Conservation (phyloP, 1,139 yeast genomes). For the Yamadazyma dendronema region DNA sequence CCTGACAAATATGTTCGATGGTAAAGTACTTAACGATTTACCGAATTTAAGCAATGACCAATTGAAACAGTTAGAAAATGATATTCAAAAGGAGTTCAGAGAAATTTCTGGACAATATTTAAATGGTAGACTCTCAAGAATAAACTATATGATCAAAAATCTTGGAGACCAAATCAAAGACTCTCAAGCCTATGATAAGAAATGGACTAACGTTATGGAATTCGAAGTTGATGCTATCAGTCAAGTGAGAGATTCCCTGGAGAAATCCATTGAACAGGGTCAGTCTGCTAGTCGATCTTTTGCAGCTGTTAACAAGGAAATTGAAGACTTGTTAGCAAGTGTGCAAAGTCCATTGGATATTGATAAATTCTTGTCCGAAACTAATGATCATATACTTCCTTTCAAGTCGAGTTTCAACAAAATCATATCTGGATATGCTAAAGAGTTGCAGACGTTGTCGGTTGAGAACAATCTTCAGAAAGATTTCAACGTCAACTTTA, state of each 20-base stretch:
- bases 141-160: slow-evolving; percentile 27
- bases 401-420: slow-evolving; percentile 4
- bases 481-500: slow-evolving; percentile 20
- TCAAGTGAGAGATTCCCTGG: slow-evolving; percentile 32
- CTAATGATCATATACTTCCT: slow-evolving; percentile 1
- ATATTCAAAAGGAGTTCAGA: slow-evolving; percentile 32
- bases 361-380: slow-evolving; percentile 23
- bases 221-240: slow-evolving; percentile 37
- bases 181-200: slow-evolving; percentile 29
- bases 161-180: slow-evolving; percentile 27
- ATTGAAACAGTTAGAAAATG: slow-evolving; percentile 27
- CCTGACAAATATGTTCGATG: slow-evolving; percentile 4
- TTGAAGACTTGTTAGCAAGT: slow-evolving; percentile 28
- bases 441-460: slow-evolving; percentile 24
- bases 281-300: slow-evolving; percentile 11
- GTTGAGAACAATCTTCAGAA: slow-evolving; percentile 34
- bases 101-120: slow-evolving; percentile 29
- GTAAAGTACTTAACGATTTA: slow-evolving; percentile 11
- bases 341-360: slow-evolving; percentile 35
- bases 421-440: slow-evolving; percentile 9
- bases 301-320: slow-evolving; percentile 13
- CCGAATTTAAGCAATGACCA: slow-evolving; percentile 27
- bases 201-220: slow-evolving; percentile 34
- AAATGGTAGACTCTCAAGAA: slow-evolving; percentile 30
- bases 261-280: slow-evolving; percentile 13